phyloP scores from a whole-genome alignment of 2,329 filamentous ascomycete species.

The Pseudocercospora fijiensis region DNA sequence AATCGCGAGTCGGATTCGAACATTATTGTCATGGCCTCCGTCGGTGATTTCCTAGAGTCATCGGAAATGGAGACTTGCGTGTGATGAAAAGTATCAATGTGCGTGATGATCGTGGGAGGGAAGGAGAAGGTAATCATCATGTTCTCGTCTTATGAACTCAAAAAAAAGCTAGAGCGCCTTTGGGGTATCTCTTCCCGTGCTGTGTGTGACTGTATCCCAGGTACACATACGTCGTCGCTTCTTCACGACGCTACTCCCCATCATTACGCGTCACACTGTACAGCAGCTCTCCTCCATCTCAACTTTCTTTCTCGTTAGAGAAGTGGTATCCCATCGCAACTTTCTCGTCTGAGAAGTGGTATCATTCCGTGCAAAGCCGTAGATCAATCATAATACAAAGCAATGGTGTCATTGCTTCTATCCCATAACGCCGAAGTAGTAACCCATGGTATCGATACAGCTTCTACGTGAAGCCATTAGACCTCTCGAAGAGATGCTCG shows the following conservation, averaged over 20 bases:
- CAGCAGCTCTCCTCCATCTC: slow-evolving; percentile 3
- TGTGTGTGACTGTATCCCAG: slow-evolving; percentile 7
- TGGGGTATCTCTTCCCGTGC: slow-evolving; percentile 8
- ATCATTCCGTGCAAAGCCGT: slow-evolving; percentile 1
- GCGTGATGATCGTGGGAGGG: neutral
- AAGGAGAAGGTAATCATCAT: neutral
- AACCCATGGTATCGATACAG: neutral
- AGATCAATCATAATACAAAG: slow-evolving; percentile 6
- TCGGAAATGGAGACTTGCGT: too few species aligned
- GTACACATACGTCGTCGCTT: neutral
- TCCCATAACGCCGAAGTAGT: neutral
- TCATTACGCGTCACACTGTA: slow-evolving; percentile 3
- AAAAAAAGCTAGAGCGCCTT: neutral
- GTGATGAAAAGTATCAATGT: too few species aligned
- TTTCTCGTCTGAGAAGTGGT: slow-evolving; percentile 4
- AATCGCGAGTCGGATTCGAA: too few species aligned
- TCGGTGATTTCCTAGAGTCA: too few species aligned
- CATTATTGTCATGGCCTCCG: too few species aligned
- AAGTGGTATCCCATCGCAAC: slow-evolving; percentile 7
- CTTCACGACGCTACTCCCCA: neutral
- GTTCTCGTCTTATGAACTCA: neutral
- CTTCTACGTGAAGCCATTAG: neutral
- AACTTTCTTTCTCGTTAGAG: slow-evolving; percentile 3
- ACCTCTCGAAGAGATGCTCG: slow-evolving; percentile 31
- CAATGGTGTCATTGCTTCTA: neutral